Conservation (phyloP, 208 protist genomes). For the Crithidia bombi region DNA sequence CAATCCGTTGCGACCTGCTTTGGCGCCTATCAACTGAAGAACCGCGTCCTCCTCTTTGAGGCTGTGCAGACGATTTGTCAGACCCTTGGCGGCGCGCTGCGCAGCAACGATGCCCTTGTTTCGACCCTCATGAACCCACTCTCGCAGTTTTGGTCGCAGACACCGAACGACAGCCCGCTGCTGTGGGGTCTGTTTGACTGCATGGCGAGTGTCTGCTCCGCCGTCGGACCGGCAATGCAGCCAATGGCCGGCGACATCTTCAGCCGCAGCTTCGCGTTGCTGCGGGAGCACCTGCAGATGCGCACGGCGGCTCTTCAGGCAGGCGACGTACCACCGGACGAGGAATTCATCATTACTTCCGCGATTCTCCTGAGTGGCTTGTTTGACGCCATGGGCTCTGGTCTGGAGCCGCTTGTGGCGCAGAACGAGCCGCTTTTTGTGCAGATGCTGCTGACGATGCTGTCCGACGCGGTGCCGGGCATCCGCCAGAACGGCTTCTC, state of each 20-base stretch:
- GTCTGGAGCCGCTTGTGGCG: constrained; percentile 64
- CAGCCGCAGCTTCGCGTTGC: constrained; percentile 57
- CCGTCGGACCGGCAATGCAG: constrained; percentile 69
- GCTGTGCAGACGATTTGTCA: constrained; percentile 68
- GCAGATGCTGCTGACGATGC: constrained; percentile 51
- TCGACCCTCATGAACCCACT: constrained; percentile 60
- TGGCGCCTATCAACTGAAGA: constrained; percentile 86
- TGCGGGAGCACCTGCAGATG: constrained; percentile 61
- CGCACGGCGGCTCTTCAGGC: constrained; percentile 36
- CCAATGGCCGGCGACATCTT: constrained; percentile 80
- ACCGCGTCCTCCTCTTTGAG: constrained; percentile 85
- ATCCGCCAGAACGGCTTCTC: constrained; percentile 80
- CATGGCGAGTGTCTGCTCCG: constrained; percentile 75
- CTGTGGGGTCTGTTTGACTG: constrained; percentile 82
- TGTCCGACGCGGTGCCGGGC: constrained; percentile 56
- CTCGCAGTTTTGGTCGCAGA: constrained; percentile 66
- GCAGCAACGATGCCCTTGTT: constrained; percentile 40
- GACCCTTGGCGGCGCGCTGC: constrained; percentile 49
- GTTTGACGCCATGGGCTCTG: constrained; percentile 76
- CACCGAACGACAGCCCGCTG: constrained; percentile 70
- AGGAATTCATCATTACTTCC: constrained; percentile 80
- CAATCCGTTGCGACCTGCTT: constrained; percentile 59
- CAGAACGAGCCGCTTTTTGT: constrained; percentile 61
- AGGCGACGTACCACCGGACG: constrained; percentile 54
- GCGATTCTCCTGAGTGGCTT: constrained; percentile 75